Base-by-base conservation (phyloP, 2,329 filamentous ascomycete species). In the Cadophora malorum region DNA sequence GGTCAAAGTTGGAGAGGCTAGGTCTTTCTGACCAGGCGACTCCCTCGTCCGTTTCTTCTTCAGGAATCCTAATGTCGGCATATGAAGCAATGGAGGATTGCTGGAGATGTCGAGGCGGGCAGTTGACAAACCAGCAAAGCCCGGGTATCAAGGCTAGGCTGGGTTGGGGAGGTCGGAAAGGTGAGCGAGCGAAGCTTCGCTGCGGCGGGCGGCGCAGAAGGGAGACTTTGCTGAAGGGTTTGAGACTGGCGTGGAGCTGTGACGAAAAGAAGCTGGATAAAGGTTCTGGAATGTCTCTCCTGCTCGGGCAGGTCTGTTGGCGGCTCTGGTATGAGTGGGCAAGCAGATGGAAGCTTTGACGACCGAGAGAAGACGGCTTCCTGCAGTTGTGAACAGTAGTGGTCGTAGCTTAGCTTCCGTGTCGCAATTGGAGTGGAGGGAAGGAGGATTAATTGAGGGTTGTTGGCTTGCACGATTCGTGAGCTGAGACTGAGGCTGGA, bases 21-120 rank as follows among this genome's bases (percentile, higher is more conserved):
- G 80, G 80, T 89, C 86, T 78, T 83, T 85, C 75, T 89, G 91
- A 79, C 85, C 86, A 77, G 83, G 84, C 77, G 89, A 91, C 84
- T 97, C 94, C 88, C 94, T 96, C 83, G 94, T 97, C 88, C 94
- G 91, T 88, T 97, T 97, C 88, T 97, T 98, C 88, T 97, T 97
- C 80, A 98, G 89, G 79, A 97, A 94, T 81, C 93, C 93, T 85
- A 97, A 88, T 81, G 88, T 92, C 90, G 94, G 96, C 96, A 99
- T 98, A 78, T 74, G 76, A 75, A 76, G 72, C 68, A 73, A 73
- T 73, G 69, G 67, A 59, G 64, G 63, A 68, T 69, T 71, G 69
- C 66, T 73, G 69, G 23, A 23, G 21, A 70, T 60, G 67, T 75
- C 75, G 73, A 74, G 72, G 70, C 59, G 64, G 66, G 62, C 72